These are phyloP conservation scores for Dispira parvispora DNA, from an alignment of 192 early-diverging fungal species.

Conservation along the genomic window DNA sequence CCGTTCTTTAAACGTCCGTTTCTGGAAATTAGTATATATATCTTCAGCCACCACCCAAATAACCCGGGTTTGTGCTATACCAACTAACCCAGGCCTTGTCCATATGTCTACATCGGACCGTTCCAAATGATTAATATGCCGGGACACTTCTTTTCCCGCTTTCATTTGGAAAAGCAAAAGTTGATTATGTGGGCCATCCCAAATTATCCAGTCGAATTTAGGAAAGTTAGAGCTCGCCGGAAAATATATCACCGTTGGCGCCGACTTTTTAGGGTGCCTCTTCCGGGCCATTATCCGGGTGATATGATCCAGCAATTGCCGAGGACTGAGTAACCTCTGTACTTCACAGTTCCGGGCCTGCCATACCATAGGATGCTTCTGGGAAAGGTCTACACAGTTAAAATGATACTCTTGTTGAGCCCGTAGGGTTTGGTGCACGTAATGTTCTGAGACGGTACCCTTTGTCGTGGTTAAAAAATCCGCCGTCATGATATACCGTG, in stretches of 20 bases:
- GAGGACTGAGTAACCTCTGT: background rate
- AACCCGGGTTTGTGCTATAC: background rate
- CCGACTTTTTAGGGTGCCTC: background rate
- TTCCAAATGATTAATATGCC: background rate
- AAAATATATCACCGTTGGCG: background rate
- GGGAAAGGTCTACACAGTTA: background rate
- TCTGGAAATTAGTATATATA: background rate
- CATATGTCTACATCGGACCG: background rate
- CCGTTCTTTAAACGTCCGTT: background rate
- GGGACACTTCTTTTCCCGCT: background rate
- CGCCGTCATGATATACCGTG: background rate
- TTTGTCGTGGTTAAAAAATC: conserved; percentile 10
- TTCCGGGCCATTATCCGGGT: background rate
- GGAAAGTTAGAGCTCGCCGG: conserved; percentile 6
- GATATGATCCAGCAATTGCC: background rate
- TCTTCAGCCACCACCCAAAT: conserved; percentile 6
- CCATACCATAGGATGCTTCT: background rate
- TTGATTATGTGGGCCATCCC: background rate
- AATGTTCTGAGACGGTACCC: conserved; percentile 6
- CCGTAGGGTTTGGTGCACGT: background rate
- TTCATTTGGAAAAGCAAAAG: conserved; percentile 7
- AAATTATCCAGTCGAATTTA: conserved; percentile 7
- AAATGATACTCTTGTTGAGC: background rate
- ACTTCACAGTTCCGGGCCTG: background rate
- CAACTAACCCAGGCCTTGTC: background rate